Percentiles rank a stretch among this genome's conserved stretches.
Conservation (phyloP, 306 rosid genomes). For the Prunus armeniaca region DNA sequence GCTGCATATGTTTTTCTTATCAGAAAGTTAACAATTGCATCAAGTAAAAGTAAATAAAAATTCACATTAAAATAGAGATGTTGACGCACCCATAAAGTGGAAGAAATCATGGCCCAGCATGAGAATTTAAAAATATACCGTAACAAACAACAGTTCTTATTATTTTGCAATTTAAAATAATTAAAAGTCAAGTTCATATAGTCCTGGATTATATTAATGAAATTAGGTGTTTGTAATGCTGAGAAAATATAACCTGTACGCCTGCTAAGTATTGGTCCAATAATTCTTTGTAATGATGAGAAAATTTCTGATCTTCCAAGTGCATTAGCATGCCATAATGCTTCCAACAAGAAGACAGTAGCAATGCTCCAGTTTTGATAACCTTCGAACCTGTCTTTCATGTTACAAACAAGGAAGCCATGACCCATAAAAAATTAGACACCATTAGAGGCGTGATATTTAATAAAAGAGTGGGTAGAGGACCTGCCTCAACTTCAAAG, state of each 20-base stretch:
- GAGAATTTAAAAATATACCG: neutral
- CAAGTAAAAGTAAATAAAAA: slow-evolving; percentile 9
- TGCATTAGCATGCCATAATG: slow-evolving; percentile 70
- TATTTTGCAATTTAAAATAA: neutral
- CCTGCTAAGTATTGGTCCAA: slow-evolving; percentile 86
- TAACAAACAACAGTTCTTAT: neutral
- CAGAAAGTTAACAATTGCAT: slow-evolving; percentile 33
- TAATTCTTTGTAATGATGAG: slow-evolving; percentile 59
- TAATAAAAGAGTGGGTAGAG: slow-evolving; percentile 33
- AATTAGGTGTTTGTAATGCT: neutral
- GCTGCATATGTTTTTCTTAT: slow-evolving; percentile 43
- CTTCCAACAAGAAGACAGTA: slow-evolving; percentile 96
- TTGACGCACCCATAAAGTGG: neutral
- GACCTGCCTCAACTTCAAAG: slow-evolving; percentile 77
- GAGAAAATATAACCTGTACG: slow-evolving; percentile 56
- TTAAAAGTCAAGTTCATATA: neutral
- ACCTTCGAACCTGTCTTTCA: slow-evolving; percentile 59
- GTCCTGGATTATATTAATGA: neutral
- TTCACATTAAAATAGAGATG: neutral
- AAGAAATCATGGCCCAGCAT: neutral
- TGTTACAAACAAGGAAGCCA: slow-evolving; percentile 36
- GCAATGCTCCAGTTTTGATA: slow-evolving; percentile 60
- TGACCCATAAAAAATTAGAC: slow-evolving; percentile 19
- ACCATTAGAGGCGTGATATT: slow-evolving; percentile 17
- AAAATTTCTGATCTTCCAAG: slow-evolving; percentile 69